These are phyloP conservation scores for Agrocybe pediades DNA, from an alignment of 768 basidiomycete genomes.

Conservation along the genomic window DNA sequence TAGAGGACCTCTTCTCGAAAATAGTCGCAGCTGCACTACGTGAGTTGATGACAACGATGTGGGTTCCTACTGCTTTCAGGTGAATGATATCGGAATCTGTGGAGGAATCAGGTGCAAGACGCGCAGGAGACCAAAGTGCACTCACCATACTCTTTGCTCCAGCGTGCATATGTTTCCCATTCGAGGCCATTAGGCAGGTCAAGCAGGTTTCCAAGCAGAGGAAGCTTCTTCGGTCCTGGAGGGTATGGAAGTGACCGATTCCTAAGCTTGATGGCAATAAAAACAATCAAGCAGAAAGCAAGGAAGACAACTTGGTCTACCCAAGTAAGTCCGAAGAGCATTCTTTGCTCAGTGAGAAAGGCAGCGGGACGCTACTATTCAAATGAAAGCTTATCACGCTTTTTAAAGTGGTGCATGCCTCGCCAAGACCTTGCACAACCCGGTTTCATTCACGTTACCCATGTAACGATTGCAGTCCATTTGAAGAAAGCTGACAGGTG, in stretches of 20 bases:
- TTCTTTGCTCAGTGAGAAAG: background rate
- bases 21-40: background rate
- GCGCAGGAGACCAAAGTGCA: background rate
- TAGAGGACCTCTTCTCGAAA: conserved; percentile 6
- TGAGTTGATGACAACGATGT: conserved; percentile 1
- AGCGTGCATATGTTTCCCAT: conserved; percentile 25
- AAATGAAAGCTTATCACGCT: too few species aligned
- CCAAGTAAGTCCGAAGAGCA: background rate
- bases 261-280: background rate
- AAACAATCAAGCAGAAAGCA: background rate
- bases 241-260: conserved; percentile 19
- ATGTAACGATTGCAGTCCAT: too few species aligned
- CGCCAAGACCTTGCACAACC: too few species aligned
- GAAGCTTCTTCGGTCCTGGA: conserved; percentile 29
- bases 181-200: conserved; percentile 19
- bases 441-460: too few species aligned
- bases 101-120: background rate
- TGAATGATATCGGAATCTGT: conserved; percentile 4
- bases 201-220: conserved; percentile 27
- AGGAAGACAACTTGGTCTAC: background rate
- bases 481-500: too few species aligned
- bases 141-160: conserved; percentile 15
- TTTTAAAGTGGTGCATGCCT: too few species aligned
- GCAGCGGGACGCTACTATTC: background rate
- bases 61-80: background rate